These are phyloP conservation scores for Metarhizium brunneum DNA, from an alignment of 2,329 filamentous ascomycete genomes.

Conservation along the genomic window DNA sequence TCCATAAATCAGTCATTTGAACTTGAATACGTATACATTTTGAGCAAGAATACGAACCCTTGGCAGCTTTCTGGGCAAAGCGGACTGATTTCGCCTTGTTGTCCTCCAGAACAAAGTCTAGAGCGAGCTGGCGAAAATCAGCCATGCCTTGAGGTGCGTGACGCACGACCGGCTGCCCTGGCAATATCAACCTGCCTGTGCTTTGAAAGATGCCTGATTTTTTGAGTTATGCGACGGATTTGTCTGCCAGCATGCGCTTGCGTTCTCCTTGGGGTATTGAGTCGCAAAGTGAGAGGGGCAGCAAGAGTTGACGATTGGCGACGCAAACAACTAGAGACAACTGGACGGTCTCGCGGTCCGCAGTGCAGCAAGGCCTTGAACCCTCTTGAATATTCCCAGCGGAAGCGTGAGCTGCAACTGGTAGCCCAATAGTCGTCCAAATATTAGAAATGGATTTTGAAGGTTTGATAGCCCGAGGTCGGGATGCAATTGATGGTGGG, in stretches of 20 bases:
- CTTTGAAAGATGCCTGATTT: not conserved
- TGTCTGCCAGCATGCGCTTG: not conserved
- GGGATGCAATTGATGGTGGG: not conserved
- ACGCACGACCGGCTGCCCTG: not conserved
- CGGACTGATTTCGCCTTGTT: constrained; percentile 29
- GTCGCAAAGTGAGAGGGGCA: not conserved
- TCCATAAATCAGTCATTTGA: constrained; percentile 5
- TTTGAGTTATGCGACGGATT: not conserved
- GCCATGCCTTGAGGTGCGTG: constrained; percentile 23
- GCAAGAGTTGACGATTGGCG: not conserved
- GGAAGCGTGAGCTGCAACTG: not conserved
- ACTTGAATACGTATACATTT: not conserved
- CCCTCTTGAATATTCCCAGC: not conserved
- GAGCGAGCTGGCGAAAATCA: constrained; percentile 41
- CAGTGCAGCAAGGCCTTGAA: not conserved
- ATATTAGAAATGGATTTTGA: not conserved
- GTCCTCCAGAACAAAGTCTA: constrained; percentile 45
- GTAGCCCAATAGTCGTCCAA: not conserved
- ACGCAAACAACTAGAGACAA: not conserved
- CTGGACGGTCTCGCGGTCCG: not conserved
- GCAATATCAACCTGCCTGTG: not conserved
- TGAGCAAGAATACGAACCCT: constrained; percentile 18
- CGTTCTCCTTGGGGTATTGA: not conserved
- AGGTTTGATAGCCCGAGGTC: not conserved
- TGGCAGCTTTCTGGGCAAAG: constrained; percentile 37